Base-by-base conservation (phyloP, 345 rosid genomes). In the Psidium friedrichsthalianum region DNA sequence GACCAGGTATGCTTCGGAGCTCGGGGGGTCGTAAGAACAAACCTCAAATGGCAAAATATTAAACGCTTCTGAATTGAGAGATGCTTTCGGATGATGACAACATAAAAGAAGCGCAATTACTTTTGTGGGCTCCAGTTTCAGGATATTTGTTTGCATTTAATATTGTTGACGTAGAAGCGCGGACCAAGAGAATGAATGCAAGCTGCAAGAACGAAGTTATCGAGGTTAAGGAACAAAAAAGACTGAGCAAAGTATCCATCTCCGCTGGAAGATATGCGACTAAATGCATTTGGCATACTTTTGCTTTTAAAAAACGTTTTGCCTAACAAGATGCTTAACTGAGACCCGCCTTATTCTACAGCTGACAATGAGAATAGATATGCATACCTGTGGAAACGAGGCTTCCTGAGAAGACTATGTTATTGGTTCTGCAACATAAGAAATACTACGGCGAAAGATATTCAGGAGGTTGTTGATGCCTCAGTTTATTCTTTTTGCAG, bases 171-270 rank as follows among this genome's bases (percentile, higher is more conserved):
- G 86, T 92, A 97, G 92, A 97, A 97, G 74, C 98, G 94, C 56
- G 99, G 99, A 85, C 98, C 99, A 86, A 96, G 96, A 27, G 99
- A 97, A 97, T 86, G 99, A 97, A 97, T 36, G 98, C 99, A 84
- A 97, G 96, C 99, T 96, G 96, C 92, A 90, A 22, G 89, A 74
- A 87, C 82, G 27, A 86, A 21, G 86, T 52, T 83, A 52, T 24
- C 82, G 47, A 13, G 11, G 18, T 47, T 22, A 25, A 13, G 51
- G 27, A 51, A 84, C n/a, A 47, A 4, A 53, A 56, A 36, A 22
- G 24, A 69, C 78, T 8, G 54, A 22, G 51, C 47, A 69, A 32
- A 69, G 78, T 3, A 69, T 22, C n/a, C n/a, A 69, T 32, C 44
- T 69, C 21, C 13, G 3, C 13, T 69, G 24, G 2, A 69, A 69